phyloP scores from a whole-genome alignment of 495 filamentous ascomycete species.

The Elaphomyces granulatus region DNA sequence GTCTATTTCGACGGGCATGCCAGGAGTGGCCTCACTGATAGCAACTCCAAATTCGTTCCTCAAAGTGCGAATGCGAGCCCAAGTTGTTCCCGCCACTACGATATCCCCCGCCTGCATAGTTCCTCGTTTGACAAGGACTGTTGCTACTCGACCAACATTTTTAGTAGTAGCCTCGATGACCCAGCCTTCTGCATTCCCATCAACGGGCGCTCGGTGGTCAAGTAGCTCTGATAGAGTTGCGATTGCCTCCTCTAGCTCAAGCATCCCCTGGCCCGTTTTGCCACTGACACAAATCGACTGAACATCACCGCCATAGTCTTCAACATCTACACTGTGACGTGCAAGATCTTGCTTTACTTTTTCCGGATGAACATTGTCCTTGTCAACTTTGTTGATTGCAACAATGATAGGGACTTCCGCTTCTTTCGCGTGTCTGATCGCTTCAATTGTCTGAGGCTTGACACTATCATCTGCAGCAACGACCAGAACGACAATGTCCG shows the following conservation, averaged over 20 bases:
- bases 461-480: slow-evolving; percentile 97
- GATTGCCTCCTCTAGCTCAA: slow-evolving; percentile 80
- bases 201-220: slow-evolving; percentile 67
- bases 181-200: slow-evolving; percentile 81
- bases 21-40: slow-evolving; percentile 64
- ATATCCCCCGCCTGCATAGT: slow-evolving; percentile 70
- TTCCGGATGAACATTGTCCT: slow-evolving; percentile 61
- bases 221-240: slow-evolving; percentile 73
- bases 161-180: slow-evolving; percentile 88
- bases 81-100: slow-evolving; percentile 76
- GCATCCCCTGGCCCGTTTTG: slow-evolving; percentile 87
- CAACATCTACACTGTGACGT: slow-evolving; percentile 73
- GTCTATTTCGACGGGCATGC: slow-evolving; percentile 79
- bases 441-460: slow-evolving; percentile 93
- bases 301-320: slow-evolving; percentile 90
- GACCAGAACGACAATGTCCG: slow-evolving; percentile 91
- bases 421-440: slow-evolving; percentile 83
- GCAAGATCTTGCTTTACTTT: slow-evolving; percentile 79
- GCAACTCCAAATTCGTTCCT: slow-evolving; percentile 70
- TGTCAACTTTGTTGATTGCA: slow-evolving; percentile 97
- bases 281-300: slow-evolving; percentile 84
- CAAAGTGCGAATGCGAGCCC: slow-evolving; percentile 68
- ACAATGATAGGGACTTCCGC: slow-evolving; percentile 93
- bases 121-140: slow-evolving; percentile 74
- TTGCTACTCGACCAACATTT: slow-evolving; percentile 72